phyloP scores from a whole-genome alignment of 352 stramenopile species.

The Thalassiosira delicatula region DNA sequence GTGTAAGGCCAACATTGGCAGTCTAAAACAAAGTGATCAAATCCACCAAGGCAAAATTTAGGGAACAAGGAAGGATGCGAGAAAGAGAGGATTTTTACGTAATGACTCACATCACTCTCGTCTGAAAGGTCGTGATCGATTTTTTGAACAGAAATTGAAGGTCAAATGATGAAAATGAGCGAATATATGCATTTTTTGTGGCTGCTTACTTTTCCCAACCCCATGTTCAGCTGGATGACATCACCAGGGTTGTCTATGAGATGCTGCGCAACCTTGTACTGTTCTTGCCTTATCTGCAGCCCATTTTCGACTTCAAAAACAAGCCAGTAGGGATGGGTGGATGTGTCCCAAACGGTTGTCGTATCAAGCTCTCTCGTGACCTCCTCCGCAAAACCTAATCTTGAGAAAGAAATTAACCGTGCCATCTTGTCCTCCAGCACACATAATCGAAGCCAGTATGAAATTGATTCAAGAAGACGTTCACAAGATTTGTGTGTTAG shows the following conservation, averaged over 20 bases:
- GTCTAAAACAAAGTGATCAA: no score
- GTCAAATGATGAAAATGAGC: slow-evolving; percentile 1
- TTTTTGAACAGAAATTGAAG: no score
- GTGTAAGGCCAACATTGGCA: slow-evolving; percentile 89
- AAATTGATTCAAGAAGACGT: slow-evolving; percentile 32
- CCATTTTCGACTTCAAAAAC: slow-evolving; percentile 88
- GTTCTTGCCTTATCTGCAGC: slow-evolving; percentile 87
- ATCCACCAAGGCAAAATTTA: no score
- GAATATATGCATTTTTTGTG: not conserved
- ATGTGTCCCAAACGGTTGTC: slow-evolving; percentile 74
- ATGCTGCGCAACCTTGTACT: slow-evolving; percentile 86
- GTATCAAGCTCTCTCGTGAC: slow-evolving; percentile 76
- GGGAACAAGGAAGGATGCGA: no score
- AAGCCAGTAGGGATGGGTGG: slow-evolving; percentile 86
- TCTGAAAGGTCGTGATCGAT: slow-evolving; percentile 19
- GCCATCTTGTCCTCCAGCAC: slow-evolving; percentile 86
- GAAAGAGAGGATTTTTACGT: no score
- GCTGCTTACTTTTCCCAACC: slow-evolving; percentile 81
- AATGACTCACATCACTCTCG: slow-evolving; percentile 86
- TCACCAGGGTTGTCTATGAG: slow-evolving; percentile 83
- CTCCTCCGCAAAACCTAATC: slow-evolving; percentile 14
- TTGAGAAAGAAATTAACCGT: slow-evolving; percentile 51
- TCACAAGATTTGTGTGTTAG: slow-evolving; percentile 24
- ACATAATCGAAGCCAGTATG: slow-evolving; percentile 80
- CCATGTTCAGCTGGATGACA: slow-evolving; percentile 89